A percentile compares a stretch with the other conserved stretches of the same genome.
Evolutionary conservation across 768 basidiomycete genomes (phyloP).

Genomic region (Phaffia tasmanica): DNA sequence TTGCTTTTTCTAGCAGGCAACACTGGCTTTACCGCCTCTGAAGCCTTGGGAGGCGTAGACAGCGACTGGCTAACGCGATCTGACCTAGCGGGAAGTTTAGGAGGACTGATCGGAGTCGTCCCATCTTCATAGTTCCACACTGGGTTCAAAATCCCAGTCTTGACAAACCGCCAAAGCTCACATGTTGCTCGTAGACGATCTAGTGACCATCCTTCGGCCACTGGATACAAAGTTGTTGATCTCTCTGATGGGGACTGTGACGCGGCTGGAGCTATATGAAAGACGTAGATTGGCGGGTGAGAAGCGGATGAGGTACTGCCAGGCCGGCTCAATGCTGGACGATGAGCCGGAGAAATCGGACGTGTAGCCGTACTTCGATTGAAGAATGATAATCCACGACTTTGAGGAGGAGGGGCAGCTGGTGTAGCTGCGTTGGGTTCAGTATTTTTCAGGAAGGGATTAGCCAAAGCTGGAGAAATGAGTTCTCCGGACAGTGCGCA

Average conservation of each 20-base stretch:
- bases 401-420: slow-evolving; percentile 27
- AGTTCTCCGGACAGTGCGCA: slow-evolving; percentile 68
- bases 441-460: background rate
- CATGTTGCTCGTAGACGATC: slow-evolving; percentile 73
- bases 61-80: background rate
- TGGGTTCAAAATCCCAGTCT: slow-evolving; percentile 67
- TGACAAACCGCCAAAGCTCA: slow-evolving; percentile 77
- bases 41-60: background rate
- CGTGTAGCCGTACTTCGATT: slow-evolving; percentile 29
- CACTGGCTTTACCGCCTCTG: background rate
- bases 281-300: slow-evolving; percentile 33
- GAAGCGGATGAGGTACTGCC: slow-evolving; percentile 18
- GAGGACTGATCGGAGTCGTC: slow-evolving; percentile 4
- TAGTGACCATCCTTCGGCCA: slow-evolving; percentile 75
- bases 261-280: slow-evolving; percentile 34
- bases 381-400: background rate
- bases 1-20: slow-evolving; percentile 23
- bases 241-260: slow-evolving; percentile 20
- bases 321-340: too few relatives aligned
- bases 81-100: background rate
- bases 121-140: slow-evolving; percentile 70
- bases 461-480: slow-evolving; percentile 41
- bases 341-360: background rate
- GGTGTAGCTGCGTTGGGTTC: slow-evolving; percentile 15
- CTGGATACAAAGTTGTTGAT: slow-evolving; percentile 47